A percentile compares a stretch with the other conserved stretches of the same genome.
Evolutionary conservation across 192 early-diverging fungal species (phyloP).

Genomic region (Podila epigama): DNA sequence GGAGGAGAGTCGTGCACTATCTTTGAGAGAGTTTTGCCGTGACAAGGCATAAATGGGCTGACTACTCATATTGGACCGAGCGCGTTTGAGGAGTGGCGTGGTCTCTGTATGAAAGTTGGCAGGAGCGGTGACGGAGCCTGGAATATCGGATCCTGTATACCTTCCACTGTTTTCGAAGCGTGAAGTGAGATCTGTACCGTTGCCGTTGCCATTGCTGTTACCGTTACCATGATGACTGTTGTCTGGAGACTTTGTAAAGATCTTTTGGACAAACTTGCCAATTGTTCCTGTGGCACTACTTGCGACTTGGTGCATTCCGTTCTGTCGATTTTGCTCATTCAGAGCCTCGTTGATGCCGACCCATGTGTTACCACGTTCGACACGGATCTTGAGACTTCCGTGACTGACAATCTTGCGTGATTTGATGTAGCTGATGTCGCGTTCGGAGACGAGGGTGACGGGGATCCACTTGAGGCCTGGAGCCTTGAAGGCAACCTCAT

Average conservation of each 20-base stretch:
- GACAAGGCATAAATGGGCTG: slow-evolving; percentile 8
- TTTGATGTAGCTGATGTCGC: slow-evolving; percentile 46
- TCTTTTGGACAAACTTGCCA: slow-evolving; percentile 40
- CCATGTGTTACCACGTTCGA: slow-evolving; percentile 52
- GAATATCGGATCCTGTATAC: slow-evolving; percentile 29
- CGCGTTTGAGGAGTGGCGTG: slow-evolving; percentile 21
- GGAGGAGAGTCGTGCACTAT: slow-evolving; percentile 8
- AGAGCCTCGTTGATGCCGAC: slow-evolving; percentile 36
- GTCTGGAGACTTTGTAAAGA: slow-evolving; percentile 35
- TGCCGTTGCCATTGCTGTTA: neutral
- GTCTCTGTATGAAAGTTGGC: slow-evolving; percentile 32
- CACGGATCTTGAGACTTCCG: slow-evolving; percentile 48
- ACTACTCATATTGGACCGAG: neutral
- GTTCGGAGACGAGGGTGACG: slow-evolving; percentile 25
- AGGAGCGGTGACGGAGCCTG: slow-evolving; percentile 27
- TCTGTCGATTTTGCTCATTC: slow-evolving; percentile 19
- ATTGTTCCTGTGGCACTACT: slow-evolving; percentile 34
- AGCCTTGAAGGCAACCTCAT: slow-evolving; percentile 35
- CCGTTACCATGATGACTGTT: neutral
- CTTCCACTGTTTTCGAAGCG: slow-evolving; percentile 8
- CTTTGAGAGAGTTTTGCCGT: slow-evolving; percentile 1
- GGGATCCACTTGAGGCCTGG: slow-evolving; percentile 53
- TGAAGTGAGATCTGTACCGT: neutral
- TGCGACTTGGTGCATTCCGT: slow-evolving; percentile 6
- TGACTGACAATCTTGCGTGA: slow-evolving; percentile 43